Evolutionary conservation across 306 rosid genomes (phyloP), one percentile per base, ranked within the genome.

Genomic region (Rosa chinensis): DNA sequence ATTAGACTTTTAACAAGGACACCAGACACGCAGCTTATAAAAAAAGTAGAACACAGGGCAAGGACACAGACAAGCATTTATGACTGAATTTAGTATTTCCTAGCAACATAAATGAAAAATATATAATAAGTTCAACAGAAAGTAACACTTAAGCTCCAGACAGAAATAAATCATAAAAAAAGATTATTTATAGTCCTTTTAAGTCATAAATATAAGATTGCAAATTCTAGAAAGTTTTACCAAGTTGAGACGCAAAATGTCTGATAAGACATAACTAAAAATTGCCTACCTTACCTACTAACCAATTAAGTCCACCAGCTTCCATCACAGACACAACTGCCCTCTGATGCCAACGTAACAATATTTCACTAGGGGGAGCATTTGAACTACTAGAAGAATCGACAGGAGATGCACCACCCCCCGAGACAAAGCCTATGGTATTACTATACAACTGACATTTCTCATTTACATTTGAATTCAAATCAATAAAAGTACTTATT

Each of bases 281-380:
- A 79, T 55, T 87, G 91, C 99, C 87, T 89, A 93, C 99, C 99
- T 95, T 95, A 95, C 99, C 99, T 95, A 95, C 98, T 92, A 95
- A 95, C 99, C 99, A 95, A 87, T 95, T 95, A 79, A 91, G 91
- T 68, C 98, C 98, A 78, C 99, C 99, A 82, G 99, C 96, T 89
- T 95, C 98, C 98, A 95, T 95, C 94, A 95, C 86, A 25, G 92
- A 95, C 83, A 91, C 88, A 87, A 91, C 86, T 73, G 99, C 98
- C 87, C 83, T 91, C 91, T 93, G 97, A 59, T 87, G 99, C 99
- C 99, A 95, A 73, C 72, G 82, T 73, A 89, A 77, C 80, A 89
- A 84, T 82, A 84, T 88, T 84, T 93, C 98, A 79, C 82, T 59
- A 77, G 89, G 84, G 70, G 90, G 86, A 79, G 77, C 86, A 82